Percentiles rank a stretch among this genome's conserved stretches.
phyloP scores from a whole-genome alignment of 2,329 filamentous ascomycete species.

The Penicillium sp. region DNA sequence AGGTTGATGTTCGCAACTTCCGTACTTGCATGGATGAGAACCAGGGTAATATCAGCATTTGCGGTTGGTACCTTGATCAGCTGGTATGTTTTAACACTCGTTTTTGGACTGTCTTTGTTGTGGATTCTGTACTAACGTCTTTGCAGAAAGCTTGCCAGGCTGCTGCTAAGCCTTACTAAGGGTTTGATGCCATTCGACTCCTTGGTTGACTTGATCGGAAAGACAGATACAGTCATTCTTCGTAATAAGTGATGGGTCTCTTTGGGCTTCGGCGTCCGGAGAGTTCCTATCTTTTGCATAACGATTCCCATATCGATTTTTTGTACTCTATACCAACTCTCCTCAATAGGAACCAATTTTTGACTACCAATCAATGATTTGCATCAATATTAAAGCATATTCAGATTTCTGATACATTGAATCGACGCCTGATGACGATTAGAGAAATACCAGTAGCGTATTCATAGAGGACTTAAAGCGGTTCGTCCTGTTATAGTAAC shows the following conservation, averaged over 20 bases:
- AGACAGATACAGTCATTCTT: slow-evolving; percentile 10
- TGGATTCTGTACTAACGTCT: slow-evolving; percentile 25
- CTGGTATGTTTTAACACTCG: slow-evolving; percentile 50
- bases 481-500: neutral
- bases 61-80: slow-evolving; percentile 97
- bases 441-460: neutral
- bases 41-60: slow-evolving; percentile 88
- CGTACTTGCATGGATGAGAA: slow-evolving; percentile 96
- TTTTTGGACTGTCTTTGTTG: neutral
- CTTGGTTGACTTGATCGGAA: slow-evolving; percentile 5
- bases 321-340: slow-evolving; percentile 29
- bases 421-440: too few relatives aligned
- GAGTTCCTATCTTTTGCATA: slow-evolving; percentile 17
- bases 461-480: neutral
- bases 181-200: slow-evolving; percentile 8
- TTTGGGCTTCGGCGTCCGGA: slow-evolving; percentile 6
- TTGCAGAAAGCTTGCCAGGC: slow-evolving; percentile 73
- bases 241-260: slow-evolving; percentile 10
- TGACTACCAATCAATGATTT: slow-evolving; percentile 8
- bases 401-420: neutral
- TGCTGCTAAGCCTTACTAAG: slow-evolving; percentile 68
- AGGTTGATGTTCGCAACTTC: slow-evolving; percentile 76
- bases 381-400: neutral
- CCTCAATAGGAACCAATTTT: slow-evolving; percentile 17
- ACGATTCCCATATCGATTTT: slow-evolving; percentile 20